These are phyloP conservation scores for Polyplosphaeria fusca DNA, from an alignment of 495 filamentous ascomycete genomes.

Conservation along the genomic window DNA sequence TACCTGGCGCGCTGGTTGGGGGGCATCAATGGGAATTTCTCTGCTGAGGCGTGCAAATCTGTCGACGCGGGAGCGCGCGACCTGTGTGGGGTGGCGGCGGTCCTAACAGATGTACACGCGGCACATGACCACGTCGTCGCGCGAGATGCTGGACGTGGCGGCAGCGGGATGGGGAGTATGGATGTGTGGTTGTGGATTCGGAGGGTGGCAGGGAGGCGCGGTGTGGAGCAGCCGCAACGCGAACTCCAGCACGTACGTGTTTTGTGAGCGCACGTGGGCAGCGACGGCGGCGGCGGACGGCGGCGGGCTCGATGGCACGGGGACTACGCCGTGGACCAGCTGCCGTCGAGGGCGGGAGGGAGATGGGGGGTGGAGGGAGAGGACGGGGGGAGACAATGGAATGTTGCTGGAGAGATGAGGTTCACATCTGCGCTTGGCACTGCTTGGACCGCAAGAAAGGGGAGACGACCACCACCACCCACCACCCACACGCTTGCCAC, in stretches of 20 bases:
- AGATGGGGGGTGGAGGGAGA: constrained; percentile 4
- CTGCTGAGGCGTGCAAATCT: constrained; percentile 55
- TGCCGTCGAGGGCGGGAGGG: background rate
- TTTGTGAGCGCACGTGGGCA: constrained; percentile 5
- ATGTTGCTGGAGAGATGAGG: background rate
- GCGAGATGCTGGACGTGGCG: background rate
- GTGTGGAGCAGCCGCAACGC: constrained; percentile 6
- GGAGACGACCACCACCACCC: constrained; percentile 3
- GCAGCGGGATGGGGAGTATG: background rate
- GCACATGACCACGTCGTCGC: constrained; percentile 23
- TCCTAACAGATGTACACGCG: constrained; percentile 22
- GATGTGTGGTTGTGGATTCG: background rate
- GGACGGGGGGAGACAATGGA: background rate
- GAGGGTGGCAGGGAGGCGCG: constrained; percentile 10
- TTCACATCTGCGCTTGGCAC: background rate
- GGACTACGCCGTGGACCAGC: background rate
- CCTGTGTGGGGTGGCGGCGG: constrained; percentile 33
- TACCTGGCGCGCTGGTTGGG: constrained; percentile 42
- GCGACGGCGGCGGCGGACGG: constrained; percentile 7
- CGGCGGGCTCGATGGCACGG: background rate
- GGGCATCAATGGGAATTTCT: constrained; percentile 78
- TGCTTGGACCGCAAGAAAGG: constrained; percentile 7
- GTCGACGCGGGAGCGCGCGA: constrained; percentile 38
- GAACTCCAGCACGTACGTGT: background rate
- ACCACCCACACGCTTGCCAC: no score